Base-by-base conservation (phyloP, 2,329 filamentous ascomycete genomes). In the Epichloe glyceriae region DNA sequence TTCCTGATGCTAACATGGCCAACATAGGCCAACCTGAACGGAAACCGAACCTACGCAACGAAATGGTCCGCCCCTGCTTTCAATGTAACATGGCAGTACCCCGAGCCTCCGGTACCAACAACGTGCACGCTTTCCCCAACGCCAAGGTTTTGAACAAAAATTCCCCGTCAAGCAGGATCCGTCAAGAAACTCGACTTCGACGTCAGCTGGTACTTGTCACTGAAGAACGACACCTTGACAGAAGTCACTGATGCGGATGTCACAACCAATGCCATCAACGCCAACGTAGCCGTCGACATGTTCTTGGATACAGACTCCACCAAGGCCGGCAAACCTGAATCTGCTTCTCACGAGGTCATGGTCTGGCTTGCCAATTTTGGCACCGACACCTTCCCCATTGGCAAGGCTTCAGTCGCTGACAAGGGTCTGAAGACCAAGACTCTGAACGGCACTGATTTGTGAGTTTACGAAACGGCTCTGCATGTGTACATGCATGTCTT, bases 261-360 rank as follows among this genome's bases (percentile, higher is more conserved):
- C 12, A 58, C 53, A 3, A 53, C 61, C 0, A 61, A 63, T n/a
- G 54, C 59, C 0, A 61, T 77, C 52, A 75, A 76, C 56, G 64
- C 74, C 61, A 80, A 80, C 66, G 75, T 80, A 35, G 76, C 75
- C 37, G 66, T 80, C 53, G 77, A 80, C 64, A 76, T 80, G 70
- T 80, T 79, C 62, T 62, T 79, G 50, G 76, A 78, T 55, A 59
- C 57, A 26, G 67, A 76, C 58, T 59, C 68, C 50, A 57, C 54
- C 1, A 68, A 60, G 0, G 64, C 77, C 0, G 52, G 60, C 42
- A 61, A 72, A 60, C 72, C 67, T 41, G 60, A 60, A 1, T 64
- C 65, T 4, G 71, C 77, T 2, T 56, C 58, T 10, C 74, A 70
- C 63, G 77, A 80, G 64, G 67, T 80, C 63, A 79, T 79, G 75